These are phyloP conservation scores for Anaeromyces robustus DNA, from an alignment of 192 early-diverging fungal species.

Conservation along the genomic window DNA sequence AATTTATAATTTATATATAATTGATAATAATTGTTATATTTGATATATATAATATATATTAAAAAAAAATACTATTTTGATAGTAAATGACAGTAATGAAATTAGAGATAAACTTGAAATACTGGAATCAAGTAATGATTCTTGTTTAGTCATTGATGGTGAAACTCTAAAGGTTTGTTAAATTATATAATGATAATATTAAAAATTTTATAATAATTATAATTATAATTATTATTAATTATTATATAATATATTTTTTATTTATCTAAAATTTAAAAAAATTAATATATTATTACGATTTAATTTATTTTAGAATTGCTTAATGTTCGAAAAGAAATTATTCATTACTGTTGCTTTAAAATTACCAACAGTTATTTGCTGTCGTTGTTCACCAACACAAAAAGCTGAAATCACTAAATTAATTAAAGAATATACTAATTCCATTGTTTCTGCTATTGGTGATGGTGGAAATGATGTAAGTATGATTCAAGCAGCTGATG, in stretches of 20 bases:
- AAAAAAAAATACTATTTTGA: too few relatives aligned
- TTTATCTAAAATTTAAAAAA: too few relatives aligned
- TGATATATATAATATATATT: too few relatives aligned
- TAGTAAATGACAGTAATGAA: constrained; percentile 17
- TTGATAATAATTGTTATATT: too few relatives aligned
- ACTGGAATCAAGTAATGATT: constrained; percentile 53
- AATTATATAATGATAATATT: too few relatives aligned
- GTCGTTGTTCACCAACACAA: constrained; percentile 91
- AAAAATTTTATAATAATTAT: background rate
- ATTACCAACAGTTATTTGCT: constrained; percentile 81
- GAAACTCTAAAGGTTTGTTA: constrained; percentile 51
- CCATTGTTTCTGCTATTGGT: constrained; percentile 74
- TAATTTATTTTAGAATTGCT: constrained; percentile 24
- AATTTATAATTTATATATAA: too few relatives aligned
- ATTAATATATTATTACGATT: background rate
- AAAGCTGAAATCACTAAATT: constrained; percentile 80
- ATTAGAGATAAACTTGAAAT: constrained; percentile 56
- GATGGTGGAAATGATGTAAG: constrained; percentile 96
- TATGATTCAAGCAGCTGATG: constrained; percentile 93
- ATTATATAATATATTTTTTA: too few relatives aligned
- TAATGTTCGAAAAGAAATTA: constrained; percentile 57
- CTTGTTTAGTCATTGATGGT: constrained; percentile 83
- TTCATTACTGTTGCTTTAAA: constrained; percentile 62
- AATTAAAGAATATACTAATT: constrained; percentile 35
- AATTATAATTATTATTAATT: too few relatives aligned